Percentiles rank a stretch among this genome's conserved stretches.
These are phyloP conservation scores for Candida wancherniae DNA, from an alignment of 805 yeast species.

Conservation along the genomic window DNA sequence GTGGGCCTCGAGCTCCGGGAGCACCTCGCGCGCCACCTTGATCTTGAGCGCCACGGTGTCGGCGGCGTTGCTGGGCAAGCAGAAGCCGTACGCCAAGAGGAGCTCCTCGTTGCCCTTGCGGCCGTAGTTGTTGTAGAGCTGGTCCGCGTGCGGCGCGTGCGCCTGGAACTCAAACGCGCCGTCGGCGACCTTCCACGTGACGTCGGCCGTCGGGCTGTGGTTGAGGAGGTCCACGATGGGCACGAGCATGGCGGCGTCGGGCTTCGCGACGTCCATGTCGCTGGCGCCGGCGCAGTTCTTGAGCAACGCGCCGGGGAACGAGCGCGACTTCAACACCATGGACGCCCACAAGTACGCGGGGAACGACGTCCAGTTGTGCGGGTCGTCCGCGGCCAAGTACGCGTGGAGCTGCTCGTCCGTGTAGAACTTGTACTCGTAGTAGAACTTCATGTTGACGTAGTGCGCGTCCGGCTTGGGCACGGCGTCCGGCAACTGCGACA, in stretches of 20 bases:
- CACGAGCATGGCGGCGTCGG: constrained; percentile 59
- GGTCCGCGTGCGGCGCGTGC: constrained; percentile 27
- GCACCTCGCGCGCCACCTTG: constrained; percentile 39
- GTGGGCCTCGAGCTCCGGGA: constrained; percentile 26
- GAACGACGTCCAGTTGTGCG: constrained; percentile 57
- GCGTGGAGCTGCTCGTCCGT: constrained; percentile 30
- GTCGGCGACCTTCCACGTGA: constrained; percentile 51
- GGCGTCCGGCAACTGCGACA: constrained; percentile 28
- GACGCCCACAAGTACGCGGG: constrained; percentile 73
- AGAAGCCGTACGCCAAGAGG: constrained; percentile 78
- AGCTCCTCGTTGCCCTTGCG: constrained; percentile 83
- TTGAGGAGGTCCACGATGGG: constrained; percentile 80
- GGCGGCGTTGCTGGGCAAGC: constrained; percentile 49
- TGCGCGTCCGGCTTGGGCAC: constrained; percentile 30
- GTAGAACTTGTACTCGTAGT: constrained; percentile 39
- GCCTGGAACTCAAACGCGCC: constrained; percentile 39
- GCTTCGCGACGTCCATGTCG: constrained; percentile 16
- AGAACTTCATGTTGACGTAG: constrained; percentile 38
- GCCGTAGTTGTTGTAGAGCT: constrained; percentile 76
- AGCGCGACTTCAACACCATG: constrained; percentile 66
- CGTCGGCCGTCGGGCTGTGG: constrained; percentile 58
- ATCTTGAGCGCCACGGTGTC: constrained; percentile 60
- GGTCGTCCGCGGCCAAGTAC: constrained; percentile 18
- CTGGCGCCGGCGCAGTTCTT: constrained; percentile 25
- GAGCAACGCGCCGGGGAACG: constrained; percentile 73